phyloP scores from a whole-genome alignment of 148 eudicot species.

The Selenicereus undatus region DNA sequence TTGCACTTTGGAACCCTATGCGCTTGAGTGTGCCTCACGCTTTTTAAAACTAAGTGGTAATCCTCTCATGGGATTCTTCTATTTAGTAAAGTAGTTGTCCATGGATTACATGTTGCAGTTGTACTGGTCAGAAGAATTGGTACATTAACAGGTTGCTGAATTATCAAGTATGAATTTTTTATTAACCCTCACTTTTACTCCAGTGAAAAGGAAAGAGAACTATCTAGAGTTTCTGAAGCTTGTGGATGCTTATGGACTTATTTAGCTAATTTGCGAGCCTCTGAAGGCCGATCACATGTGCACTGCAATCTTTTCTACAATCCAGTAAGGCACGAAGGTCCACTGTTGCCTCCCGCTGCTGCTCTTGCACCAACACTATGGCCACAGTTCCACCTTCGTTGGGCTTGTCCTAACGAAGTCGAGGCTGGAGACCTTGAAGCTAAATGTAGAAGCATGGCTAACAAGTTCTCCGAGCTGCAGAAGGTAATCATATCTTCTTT shows the following conservation, averaged over 20 bases:
- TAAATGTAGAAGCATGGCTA: conserved; percentile 64
- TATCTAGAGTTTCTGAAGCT: conserved; percentile 59
- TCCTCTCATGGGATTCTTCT: background rate
- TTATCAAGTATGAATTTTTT: background rate
- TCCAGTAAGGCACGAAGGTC: conserved; percentile 55
- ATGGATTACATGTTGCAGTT: background rate
- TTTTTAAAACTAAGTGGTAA: background rate
- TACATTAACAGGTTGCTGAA: background rate
- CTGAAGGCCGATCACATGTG: conserved; percentile 62
- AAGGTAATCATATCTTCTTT: conserved; percentile 46
- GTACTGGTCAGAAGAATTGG: background rate
- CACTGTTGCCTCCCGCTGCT: conserved; percentile 91
- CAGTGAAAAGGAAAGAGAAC: conserved; percentile 91
- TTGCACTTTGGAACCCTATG: too few relatives aligned
- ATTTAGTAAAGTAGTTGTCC: background rate
- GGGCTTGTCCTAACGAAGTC: conserved; percentile 90
- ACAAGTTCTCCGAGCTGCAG: conserved; percentile 65
- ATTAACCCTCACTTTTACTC: conserved; percentile 2
- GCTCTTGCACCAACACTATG: conserved; percentile 95
- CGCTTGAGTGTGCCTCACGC: too few relatives aligned
- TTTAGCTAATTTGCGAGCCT: conserved; percentile 64
- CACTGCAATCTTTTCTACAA: conserved; percentile 88
- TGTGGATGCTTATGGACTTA: conserved; percentile 91
- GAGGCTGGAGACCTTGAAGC: conserved; percentile 81
- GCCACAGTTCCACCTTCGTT: conserved; percentile 98